phyloP scores from a whole-genome alignment of 2,329 filamentous ascomycete species.

The Beauveria rudraprayagi region DNA sequence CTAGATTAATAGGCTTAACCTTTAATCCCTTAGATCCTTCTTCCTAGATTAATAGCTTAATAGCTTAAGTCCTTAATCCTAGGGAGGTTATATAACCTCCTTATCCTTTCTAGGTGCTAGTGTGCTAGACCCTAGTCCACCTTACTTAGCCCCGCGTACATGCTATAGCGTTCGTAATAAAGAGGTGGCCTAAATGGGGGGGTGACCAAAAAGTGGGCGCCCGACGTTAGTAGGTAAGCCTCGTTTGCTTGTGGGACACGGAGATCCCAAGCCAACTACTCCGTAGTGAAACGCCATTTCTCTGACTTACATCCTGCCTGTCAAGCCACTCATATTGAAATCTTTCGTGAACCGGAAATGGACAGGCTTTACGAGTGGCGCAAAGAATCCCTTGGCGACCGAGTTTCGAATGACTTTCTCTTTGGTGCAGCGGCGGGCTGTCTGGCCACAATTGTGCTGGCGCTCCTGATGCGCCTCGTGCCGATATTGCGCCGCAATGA shows the following conservation, averaged over 20 bases:
- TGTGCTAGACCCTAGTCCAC: too few relatives aligned
- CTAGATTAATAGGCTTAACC: too few relatives aligned
- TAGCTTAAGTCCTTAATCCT: too few relatives aligned
- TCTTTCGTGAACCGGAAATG: not conserved
- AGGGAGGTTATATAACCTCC: too few relatives aligned
- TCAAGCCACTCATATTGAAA: not conserved
- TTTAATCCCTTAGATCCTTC: too few relatives aligned
- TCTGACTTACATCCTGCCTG: not conserved
- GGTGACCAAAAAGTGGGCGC: too few relatives aligned
- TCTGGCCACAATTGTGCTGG: constrained; percentile 15
- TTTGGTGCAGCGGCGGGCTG: not conserved
- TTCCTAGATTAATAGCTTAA: too few relatives aligned
- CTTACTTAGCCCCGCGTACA: too few relatives aligned
- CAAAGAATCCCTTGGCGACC: not conserved
- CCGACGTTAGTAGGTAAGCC: not conserved
- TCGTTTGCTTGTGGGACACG: not conserved
- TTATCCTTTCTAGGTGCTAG: too few relatives aligned
- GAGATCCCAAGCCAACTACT: not conserved
- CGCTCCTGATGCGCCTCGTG: constrained; percentile 27
- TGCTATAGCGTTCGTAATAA: too few relatives aligned
- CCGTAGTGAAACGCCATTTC: not conserved
- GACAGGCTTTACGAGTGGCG: not conserved
- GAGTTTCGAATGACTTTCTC: constrained; percentile 8
- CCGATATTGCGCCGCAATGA: constrained; percentile 19
- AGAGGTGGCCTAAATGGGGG: too few relatives aligned